Evolutionary conservation across 2,329 filamentous ascomycete species (phyloP).

Genomic region (Fusarium musae): DNA sequence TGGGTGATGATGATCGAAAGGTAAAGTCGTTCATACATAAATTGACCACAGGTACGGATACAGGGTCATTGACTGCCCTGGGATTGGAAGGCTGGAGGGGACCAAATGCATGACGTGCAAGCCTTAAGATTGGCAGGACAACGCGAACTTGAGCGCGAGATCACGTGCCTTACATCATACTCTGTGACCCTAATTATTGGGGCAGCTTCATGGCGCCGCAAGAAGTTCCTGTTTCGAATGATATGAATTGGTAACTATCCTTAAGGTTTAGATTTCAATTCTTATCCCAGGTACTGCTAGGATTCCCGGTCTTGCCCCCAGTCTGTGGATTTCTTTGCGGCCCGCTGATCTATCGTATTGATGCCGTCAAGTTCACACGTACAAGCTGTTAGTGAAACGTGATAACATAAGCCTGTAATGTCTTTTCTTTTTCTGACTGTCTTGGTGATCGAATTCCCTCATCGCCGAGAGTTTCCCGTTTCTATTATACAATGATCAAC

Average conservation of each 20-base stretch:
- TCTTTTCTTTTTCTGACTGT: not conserved
- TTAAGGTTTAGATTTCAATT: not conserved
- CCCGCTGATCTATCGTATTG: not conserved
- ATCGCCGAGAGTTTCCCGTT: not conserved
- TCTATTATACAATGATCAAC: constrained; percentile 17
- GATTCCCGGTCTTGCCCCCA: not conserved
- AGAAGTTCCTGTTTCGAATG: not conserved
- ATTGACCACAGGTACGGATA: not conserved
- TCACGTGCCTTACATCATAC: constrained; percentile 57
- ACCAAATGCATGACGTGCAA: constrained; percentile 34
- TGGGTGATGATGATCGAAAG: constrained; percentile 9
- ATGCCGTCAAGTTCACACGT: not conserved
- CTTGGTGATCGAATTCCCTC: not conserved
- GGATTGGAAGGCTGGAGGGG: constrained; percentile 9
- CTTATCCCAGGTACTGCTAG: not conserved
- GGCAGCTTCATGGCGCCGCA: not conserved
- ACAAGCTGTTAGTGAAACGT: not conserved
- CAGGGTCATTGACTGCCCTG: constrained; percentile 16
- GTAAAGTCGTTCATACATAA: not conserved
- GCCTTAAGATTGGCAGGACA: constrained; percentile 62
- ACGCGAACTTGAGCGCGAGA: constrained; percentile 60
- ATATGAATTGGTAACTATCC: not conserved
- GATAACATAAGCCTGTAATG: not conserved
- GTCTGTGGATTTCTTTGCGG: not conserved
- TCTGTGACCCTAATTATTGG: not conserved